Percentiles rank a stretch among this genome's conserved stretches.
phyloP scores from a whole-genome alignment of 441 rosid species.

The Corymbia calophylla region DNA sequence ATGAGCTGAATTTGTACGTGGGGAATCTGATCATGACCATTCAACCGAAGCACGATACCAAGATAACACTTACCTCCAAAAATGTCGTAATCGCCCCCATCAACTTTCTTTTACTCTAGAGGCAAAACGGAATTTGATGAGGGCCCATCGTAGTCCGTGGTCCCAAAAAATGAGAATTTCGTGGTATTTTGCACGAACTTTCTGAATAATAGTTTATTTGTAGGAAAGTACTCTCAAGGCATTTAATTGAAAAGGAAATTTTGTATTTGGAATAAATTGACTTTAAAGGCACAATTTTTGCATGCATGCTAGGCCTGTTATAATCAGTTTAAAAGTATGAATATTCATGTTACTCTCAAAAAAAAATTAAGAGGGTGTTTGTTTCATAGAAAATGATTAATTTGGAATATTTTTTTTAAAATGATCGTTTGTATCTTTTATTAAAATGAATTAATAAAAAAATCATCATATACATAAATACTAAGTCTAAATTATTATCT shows the following conservation, averaged over 20 bases:
- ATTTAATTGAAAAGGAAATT: no score
- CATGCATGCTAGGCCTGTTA: rapidly evolving
- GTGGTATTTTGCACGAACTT: background rate
- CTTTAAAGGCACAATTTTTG: background rate
- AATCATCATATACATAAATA: background rate
- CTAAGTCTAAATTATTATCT: background rate
- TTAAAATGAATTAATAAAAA: background rate
- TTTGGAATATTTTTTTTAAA: background rate
- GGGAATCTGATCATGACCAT: background rate
- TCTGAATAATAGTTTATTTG: background rate
- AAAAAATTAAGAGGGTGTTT: rapidly evolving
- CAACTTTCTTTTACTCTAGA: background rate
- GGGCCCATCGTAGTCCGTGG: rapidly evolving
- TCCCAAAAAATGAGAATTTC: background rate
- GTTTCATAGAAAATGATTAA: background rate
- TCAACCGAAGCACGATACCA: background rate
- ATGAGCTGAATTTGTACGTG: background rate
- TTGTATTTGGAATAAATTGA: background rate
- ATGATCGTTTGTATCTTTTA: rapidly evolving
- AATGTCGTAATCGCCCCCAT: background rate
- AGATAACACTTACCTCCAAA: background rate
- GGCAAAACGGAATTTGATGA: background rate
- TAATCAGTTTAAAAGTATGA: background rate
- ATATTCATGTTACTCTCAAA: background rate
- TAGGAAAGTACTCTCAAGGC: background rate